Evolutionary conservation across 345 rosid species (phyloP).

Genomic region (Gossypium rotundifolium): DNA sequence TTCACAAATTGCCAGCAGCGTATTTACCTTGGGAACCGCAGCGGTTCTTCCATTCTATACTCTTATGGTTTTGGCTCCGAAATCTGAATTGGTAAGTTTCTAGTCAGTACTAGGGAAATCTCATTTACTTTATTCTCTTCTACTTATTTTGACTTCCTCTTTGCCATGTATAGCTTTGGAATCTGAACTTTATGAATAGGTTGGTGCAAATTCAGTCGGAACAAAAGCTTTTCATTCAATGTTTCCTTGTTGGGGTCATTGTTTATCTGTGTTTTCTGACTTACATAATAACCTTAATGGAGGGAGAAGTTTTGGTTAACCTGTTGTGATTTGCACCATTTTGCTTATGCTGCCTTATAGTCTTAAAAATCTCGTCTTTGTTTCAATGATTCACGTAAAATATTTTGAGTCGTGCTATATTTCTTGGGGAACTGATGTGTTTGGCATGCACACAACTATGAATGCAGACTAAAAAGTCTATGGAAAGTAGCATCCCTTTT

Average conservation of each 20-base stretch:
- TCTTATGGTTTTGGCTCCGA: slow-evolving; percentile 89
- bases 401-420: not conserved
- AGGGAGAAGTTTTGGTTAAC: not conserved
- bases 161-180: not conserved
- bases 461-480: slow-evolving; percentile 67
- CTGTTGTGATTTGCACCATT: not conserved
- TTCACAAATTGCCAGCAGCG: slow-evolving; percentile 61
- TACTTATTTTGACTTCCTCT: not conserved
- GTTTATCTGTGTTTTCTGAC: not conserved
- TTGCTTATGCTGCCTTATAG: not conserved
- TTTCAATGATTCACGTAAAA: not conserved
- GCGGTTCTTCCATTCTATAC: slow-evolving; percentile 90
- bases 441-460: not conserved
- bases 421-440: not conserved
- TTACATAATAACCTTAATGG: not conserved
- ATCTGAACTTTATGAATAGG: not conserved
- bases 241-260: not conserved
- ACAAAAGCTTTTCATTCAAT: not conserved
- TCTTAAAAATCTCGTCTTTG: not conserved
- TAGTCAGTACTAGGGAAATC: not conserved
- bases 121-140: not conserved
- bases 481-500: slow-evolving; percentile 68
- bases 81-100: slow-evolving; percentile 58
- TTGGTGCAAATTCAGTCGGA: not conserved
- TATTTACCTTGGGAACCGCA: slow-evolving; percentile 67